phyloP scores from a whole-genome alignment of 352 stramenopile genomes.

The Pseudoperonospora humuli region DNA sequence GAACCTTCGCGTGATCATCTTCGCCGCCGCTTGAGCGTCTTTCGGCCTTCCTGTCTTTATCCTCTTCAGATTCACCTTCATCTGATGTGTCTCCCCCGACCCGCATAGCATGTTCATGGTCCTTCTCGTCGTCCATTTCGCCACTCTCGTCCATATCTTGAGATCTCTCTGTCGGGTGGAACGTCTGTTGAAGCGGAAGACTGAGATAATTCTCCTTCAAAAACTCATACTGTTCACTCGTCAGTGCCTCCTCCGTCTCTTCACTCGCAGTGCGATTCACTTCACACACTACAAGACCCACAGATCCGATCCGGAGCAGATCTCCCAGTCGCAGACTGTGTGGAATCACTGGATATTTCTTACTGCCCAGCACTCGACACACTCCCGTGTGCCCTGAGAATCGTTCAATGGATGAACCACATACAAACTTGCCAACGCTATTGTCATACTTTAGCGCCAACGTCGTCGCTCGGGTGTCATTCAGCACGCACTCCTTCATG shows the following conservation, averaged over 20 bases:
- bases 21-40: conserved; percentile 10
- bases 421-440: conserved; percentile 63
- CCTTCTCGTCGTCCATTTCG: conserved; percentile 28
- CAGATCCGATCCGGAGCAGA: conserved; percentile 84
- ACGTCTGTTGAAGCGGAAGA: conserved; percentile 73
- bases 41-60: conserved; percentile 45
- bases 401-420: conserved; percentile 78
- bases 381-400: conserved; percentile 90
- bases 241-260: conserved; percentile 68
- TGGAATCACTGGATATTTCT: conserved; percentile 74
- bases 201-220: conserved; percentile 86
- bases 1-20: conserved; percentile 7
- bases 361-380: conserved; percentile 84
- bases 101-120: conserved; percentile 19
- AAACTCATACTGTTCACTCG: conserved; percentile 76
- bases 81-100: conserved; percentile 60
- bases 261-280: conserved; percentile 69
- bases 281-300: conserved; percentile 89
- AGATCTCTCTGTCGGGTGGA: conserved; percentile 45
- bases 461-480: conserved; percentile 73
- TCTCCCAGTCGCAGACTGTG: conserved; percentile 75
- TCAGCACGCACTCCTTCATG: conserved; percentile 82
- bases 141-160: conserved; percentile 31
- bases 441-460: conserved; percentile 69
- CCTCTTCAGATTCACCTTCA: conserved; percentile 72